Base-by-base conservation (phyloP, 495 filamentous ascomycete species). In the Stereocaulon alpinum region DNA sequence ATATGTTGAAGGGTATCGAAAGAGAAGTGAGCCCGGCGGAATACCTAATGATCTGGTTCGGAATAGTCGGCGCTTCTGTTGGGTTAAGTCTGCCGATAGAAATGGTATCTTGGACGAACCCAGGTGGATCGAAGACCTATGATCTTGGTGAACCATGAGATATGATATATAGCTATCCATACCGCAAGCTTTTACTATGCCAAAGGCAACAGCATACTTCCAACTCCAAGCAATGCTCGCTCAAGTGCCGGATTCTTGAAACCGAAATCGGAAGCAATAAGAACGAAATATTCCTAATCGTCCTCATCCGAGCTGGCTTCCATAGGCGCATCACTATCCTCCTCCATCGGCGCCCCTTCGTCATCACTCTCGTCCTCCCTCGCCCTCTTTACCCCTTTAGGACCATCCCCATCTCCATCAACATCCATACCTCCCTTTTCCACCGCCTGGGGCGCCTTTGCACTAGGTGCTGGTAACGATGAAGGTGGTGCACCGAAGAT, bases 41-140 rank as follows among this genome's bases (percentile, higher is more conserved):
- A 55, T 95, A 93, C 74, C 77, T 95, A 65, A 79, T 85, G 71
- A 73, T 87, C 42, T 95, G 89, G 89, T 72, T 93, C 51, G 88
- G 88, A 34, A 68, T 91, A 45, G 80, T 91, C 17, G 89, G 88
- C 56, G 77, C 77, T 54, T 82, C 79, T 61, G 83, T 93, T 55
- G 85, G 86, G 48, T 75, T 95, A 61, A 80, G 79, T 77, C 72
- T 91, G 44, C 86, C 89, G 48, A 76, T 56, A 42, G 61, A 61
- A 18, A 59, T 63, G 12, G 9, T 51, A 18, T 40, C 18, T 0
- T 17, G 12, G 20, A 41, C 17, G 56, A 10, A n/a, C 10, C 5
- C 34, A 18, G 18, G 34, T 50, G 22, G 24, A 50, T 30, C 30
- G 47, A n/a, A 6, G 22, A 17, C 14, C 30, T 30, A 15, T 24